Conservation (phyloP, 2,329 filamentous ascomycete genomes). For the Penicillium sp. region DNA sequence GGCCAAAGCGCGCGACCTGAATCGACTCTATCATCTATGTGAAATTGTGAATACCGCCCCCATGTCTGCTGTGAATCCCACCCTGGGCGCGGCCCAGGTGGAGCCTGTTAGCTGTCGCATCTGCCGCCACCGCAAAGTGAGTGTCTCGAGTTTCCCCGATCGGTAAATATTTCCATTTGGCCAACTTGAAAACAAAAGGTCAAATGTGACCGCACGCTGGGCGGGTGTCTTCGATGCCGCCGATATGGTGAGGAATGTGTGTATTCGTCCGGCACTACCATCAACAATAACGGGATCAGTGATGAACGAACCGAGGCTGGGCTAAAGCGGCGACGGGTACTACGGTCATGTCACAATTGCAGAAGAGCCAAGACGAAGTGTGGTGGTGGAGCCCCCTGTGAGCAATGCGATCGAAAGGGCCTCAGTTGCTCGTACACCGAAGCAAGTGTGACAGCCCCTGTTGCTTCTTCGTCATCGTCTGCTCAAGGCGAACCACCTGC, state of each 20-base stretch:
- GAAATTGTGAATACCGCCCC: neutral
- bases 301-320: neutral
- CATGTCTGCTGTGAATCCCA: neutral
- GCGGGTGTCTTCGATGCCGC: neutral
- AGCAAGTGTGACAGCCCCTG: neutral
- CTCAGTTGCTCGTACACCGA: neutral
- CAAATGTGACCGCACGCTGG: neutral
- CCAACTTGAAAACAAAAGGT: neutral
- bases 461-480: neutral
- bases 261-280: neutral
- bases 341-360: neutral
- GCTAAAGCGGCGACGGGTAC: neutral
- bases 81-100: conserved; percentile 1
- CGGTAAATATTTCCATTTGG: neutral
- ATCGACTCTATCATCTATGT: neutral
- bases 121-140: conserved; percentile 1
- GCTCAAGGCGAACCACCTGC: neutral
- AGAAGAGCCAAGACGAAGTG: neutral
- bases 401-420: neutral
- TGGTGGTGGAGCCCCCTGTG: neutral
- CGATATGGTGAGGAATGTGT: conserved; percentile 1
- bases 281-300: neutral
- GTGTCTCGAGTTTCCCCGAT: neutral
- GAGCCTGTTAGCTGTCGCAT: neutral
- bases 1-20: neutral